Evolutionary conservation across 2,329 filamentous ascomycete genomes (phyloP), one percentile per base, ranked within the genome.

Genomic region (Fusarium sp.): DNA sequence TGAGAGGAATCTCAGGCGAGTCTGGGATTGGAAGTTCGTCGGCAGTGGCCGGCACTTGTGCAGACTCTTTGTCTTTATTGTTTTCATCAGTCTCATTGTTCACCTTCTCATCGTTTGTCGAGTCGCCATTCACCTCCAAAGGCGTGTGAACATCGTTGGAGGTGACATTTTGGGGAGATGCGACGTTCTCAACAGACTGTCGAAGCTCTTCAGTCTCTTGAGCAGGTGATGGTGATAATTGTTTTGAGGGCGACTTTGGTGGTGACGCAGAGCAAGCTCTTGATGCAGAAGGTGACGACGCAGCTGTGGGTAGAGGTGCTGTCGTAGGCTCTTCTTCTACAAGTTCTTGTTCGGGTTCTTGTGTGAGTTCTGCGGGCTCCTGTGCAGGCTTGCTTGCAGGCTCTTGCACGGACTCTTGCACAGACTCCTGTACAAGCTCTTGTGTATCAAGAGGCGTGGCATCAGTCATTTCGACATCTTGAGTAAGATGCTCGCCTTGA

Each of bases 401-500:
- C 24, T 47, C 26, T 41, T 41, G 36, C 14, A 30, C 36, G 15
- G 11, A 7, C 4, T 33, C 24, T 36, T 36, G 33, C 18, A 53
- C 33, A 30, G n/a, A 24, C n/a, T 57, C 30, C 20, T 50, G 55
- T 9, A 58, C 55, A 50, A 41, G 45, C 50, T 48, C 57, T 50
- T 61, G 41, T 35, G n/a, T 18, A 36, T 48, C 55, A 44, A 59
- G 28, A 35, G 57, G 39, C 38, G 47, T 38, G 26, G 65, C 50
- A 42, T 77, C 72, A 30, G 73, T 31, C 65, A 76, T 77, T 39
- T 74, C 75, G 10, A 68, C 31, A 39, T 76, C 73, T 61, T 72
- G 63, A 20, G 53, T 38, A 28, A 50, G 51, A 24, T 62, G 55
- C n/a, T 69, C 65, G 4, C 67, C 55, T 22, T 71, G 65, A 28